Evolutionary conservation across 257 asterid genomes (phyloP).

Genomic region (Solanum lignicaule): DNA sequence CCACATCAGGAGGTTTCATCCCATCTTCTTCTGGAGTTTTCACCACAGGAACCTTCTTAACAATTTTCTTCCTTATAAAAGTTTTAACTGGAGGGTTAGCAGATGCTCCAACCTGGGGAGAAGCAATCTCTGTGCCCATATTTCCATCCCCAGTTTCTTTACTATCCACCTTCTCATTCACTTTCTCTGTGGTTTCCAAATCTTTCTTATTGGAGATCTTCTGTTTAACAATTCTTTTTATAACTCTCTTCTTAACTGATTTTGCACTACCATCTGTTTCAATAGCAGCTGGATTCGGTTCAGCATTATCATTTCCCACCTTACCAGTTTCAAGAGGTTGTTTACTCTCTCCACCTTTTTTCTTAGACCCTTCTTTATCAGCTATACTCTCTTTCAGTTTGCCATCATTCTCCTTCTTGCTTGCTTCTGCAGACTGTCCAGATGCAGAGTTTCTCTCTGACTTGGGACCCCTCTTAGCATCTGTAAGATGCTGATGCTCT

Average conservation of each 20-base stretch:
- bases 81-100: conserved; percentile 42
- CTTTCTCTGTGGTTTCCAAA: conserved; percentile 1
- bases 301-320: conserved; percentile 16
- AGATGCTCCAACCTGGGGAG: conserved; percentile 37
- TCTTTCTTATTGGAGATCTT: conserved; percentile 15
- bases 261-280: conserved; percentile 33
- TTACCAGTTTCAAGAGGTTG: conserved; percentile 26
- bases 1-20: conserved; percentile 19
- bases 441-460: conserved; percentile 29
- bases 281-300: conserved; percentile 20
- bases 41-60: conserved; percentile 30
- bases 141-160: conserved; percentile 29
- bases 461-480: conserved; percentile 18
- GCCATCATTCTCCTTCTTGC: conserved; percentile 30
- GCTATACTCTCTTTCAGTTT: conserved; percentile 14
- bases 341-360: conserved; percentile 25
- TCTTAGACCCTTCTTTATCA: conserved; percentile 26
- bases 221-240: conserved; percentile 41
- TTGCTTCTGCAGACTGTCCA: conserved; percentile 27
- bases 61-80: conserved; percentile 46
- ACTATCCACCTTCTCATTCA: conserved; percentile 20
- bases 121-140: conserved; percentile 29
- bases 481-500: conserved; percentile 27
- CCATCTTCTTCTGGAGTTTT: conserved; percentile 26
- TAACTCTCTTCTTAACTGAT: conserved; percentile 67